phyloP scores from a whole-genome alignment of 1,284 basidiomycete species.

The Rhodotorula sp. region DNA sequence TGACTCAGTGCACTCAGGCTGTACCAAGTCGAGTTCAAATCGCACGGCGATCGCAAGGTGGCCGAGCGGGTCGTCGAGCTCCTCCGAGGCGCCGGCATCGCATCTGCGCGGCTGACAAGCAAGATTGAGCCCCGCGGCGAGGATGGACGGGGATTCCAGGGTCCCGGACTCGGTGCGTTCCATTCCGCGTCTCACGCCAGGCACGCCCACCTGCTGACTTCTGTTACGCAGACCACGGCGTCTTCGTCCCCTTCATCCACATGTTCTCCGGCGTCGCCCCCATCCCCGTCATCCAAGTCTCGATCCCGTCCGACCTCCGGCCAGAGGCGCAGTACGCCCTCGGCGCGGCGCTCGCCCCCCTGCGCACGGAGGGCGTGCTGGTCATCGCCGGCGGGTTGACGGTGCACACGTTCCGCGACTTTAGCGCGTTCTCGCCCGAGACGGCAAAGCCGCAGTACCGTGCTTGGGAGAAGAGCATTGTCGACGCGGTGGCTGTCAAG shows the following conservation, averaged over 20 bases:
- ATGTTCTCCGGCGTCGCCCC: constrained; percentile 66
- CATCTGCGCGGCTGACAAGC: constrained; percentile 57
- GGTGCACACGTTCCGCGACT: constrained; percentile 66
- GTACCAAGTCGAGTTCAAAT: constrained; percentile 68
- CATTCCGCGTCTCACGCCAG: neutral
- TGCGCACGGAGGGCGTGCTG: constrained; percentile 67
- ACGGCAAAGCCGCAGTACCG: constrained; percentile 55
- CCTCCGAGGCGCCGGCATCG: constrained; percentile 64
- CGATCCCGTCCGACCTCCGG: constrained; percentile 64
- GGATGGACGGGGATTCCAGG: constrained; percentile 67
- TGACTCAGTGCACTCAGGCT: constrained; percentile 42
- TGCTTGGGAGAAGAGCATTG: constrained; percentile 63
- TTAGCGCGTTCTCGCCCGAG: constrained; percentile 58
- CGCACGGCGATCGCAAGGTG: constrained; percentile 62
- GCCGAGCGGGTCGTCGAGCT: constrained; percentile 63
- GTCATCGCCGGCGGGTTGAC: constrained; percentile 68
- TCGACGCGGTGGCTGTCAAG: constrained; percentile 58
- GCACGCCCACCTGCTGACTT: neutral
- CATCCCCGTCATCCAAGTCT: constrained; percentile 57
- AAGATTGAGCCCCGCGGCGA: constrained; percentile 62
- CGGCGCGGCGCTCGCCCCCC: constrained; percentile 63
- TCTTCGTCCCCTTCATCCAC: constrained; percentile 71
- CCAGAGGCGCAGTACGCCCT: constrained; percentile 66
- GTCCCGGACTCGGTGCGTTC: constrained; percentile 55
- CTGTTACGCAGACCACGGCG: constrained; percentile 42